phyloP scores from a whole-genome alignment of 2,329 filamentous ascomycete species.

The Aspergillus nomiae region DNA sequence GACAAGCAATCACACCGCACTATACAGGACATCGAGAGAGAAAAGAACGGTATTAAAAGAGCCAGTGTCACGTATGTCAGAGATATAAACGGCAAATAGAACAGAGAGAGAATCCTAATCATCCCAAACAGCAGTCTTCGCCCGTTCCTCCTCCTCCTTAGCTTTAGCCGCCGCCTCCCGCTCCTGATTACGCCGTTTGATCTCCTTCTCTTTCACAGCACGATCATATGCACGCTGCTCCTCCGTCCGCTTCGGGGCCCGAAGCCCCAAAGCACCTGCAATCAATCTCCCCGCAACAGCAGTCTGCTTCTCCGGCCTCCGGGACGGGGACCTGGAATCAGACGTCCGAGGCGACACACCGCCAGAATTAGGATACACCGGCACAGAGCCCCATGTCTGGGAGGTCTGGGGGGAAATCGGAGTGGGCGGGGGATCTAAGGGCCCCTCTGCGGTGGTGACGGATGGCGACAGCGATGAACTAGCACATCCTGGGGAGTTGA shows the following conservation, averaged over 20 bases:
- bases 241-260: conserved; percentile 77
- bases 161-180: conserved; percentile 64
- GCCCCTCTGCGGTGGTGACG: conserved; percentile 31
- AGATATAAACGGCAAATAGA: not conserved
- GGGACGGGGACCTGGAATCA: conserved; percentile 19
- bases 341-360: conserved; percentile 20
- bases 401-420: conserved; percentile 59
- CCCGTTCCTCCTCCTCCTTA: conserved; percentile 67
- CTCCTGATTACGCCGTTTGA: conserved; percentile 72
- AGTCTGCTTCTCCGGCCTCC: conserved; percentile 85
- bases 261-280: conserved; percentile 80
- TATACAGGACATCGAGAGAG: not conserved
- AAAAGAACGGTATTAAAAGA: conserved; percentile 9
- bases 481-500: conserved; percentile 12
- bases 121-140: conserved; percentile 87
- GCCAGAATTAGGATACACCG: conserved; percentile 16
- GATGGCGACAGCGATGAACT: conserved; percentile 25
- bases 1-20: not conserved
- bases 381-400: conserved; percentile 21
- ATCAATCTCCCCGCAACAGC: conserved; percentile 89
- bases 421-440: conserved; percentile 65
- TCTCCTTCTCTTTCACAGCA: conserved; percentile 80
- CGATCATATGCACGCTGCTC: conserved; percentile 87
- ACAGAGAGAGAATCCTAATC: conserved; percentile 43
- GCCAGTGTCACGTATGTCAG: not conserved